Percentiles rank a stretch among this genome's conserved stretches.
Conservation (phyloP, 2,329 filamentous ascomycete genomes). For the Claviceps africana region DNA sequence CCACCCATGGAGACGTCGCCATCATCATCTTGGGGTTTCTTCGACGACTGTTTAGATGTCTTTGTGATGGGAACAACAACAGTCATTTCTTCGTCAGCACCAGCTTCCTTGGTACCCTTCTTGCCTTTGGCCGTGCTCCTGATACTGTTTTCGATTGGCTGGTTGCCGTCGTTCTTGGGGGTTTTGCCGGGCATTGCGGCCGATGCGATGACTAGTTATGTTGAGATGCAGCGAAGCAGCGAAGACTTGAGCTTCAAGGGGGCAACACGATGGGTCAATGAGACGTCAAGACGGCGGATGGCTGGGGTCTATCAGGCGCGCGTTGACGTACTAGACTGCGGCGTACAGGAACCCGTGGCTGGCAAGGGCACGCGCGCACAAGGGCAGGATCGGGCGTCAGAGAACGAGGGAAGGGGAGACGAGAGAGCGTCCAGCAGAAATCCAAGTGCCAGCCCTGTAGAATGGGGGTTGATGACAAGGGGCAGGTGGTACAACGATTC, state of each 20-base stretch:
- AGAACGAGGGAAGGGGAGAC: background rate
- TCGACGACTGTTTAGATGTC: conserved; percentile 42
- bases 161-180: conserved; percentile 56
- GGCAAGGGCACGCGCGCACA: conserved; percentile 4
- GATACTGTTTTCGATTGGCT: conserved; percentile 54
- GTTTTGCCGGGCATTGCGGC: conserved; percentile 56
- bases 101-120: conserved; percentile 42
- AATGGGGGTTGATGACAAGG: background rate
- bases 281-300: background rate
- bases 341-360: conserved; percentile 1
- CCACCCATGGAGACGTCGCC: conserved; percentile 61
- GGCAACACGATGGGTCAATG: background rate
- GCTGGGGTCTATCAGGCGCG: background rate
- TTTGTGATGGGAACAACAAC: conserved; percentile 66
- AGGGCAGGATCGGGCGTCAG: background rate
- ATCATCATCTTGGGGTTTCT: conserved; percentile 44
- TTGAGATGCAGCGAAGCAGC: background rate
- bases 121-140: conserved; percentile 54
- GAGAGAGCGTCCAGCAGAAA: conserved; percentile 4
- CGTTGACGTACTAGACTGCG: conserved; percentile 3
- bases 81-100: conserved; percentile 63
- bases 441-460: background rate
- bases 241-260: background rate
- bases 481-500: conserved; percentile 1
- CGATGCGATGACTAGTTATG: conserved; percentile 2